phyloP scores from a whole-genome alignment of 306 rosid species.

The Abrus pulchellus region DNA sequence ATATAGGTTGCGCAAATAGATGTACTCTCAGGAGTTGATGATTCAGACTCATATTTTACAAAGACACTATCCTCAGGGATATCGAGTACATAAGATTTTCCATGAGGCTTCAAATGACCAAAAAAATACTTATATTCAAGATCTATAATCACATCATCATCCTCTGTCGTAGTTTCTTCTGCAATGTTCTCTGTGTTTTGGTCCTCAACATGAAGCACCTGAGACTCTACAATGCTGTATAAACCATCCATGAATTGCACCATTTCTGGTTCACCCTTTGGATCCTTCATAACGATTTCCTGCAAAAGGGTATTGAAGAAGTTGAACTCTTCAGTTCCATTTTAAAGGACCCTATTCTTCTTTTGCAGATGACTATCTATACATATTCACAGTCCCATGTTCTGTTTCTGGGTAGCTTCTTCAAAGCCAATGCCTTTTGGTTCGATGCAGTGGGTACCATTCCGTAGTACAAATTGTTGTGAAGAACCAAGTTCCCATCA shows the following conservation, averaged over 20 bases:
- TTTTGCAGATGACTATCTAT: constrained; percentile 7
- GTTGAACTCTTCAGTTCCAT: constrained; percentile 9
- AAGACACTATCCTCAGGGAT: constrained; percentile 36
- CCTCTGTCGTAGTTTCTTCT: not conserved
- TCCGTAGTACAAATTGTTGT: not conserved
- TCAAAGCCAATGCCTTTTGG: not conserved
- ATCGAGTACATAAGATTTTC: constrained; percentile 42
- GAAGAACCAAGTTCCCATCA: not conserved
- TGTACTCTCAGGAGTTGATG: not conserved
- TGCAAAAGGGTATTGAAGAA: constrained; percentile 26
- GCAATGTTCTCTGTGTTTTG: not conserved
- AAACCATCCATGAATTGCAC: constrained; percentile 19
- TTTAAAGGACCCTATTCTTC: not conserved
- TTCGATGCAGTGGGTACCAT: constrained; percentile 1
- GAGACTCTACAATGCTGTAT: not conserved
- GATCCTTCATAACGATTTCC: not conserved
- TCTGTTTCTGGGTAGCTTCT: constrained; percentile 1
- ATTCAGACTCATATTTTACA: constrained; percentile 41
- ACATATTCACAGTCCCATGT: constrained; percentile 38
- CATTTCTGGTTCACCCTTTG: constrained; percentile 7
- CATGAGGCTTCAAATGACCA: constrained; percentile 38
- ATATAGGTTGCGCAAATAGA: not conserved
- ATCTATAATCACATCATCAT: not conserved
- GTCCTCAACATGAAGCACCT: not conserved
- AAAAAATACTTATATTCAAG: constrained; percentile 10